Evolutionary conservation across 352 stramenopile genomes (phyloP), one percentile per base, ranked within the genome.

Genomic region (Phytophthora podocarpi): DNA sequence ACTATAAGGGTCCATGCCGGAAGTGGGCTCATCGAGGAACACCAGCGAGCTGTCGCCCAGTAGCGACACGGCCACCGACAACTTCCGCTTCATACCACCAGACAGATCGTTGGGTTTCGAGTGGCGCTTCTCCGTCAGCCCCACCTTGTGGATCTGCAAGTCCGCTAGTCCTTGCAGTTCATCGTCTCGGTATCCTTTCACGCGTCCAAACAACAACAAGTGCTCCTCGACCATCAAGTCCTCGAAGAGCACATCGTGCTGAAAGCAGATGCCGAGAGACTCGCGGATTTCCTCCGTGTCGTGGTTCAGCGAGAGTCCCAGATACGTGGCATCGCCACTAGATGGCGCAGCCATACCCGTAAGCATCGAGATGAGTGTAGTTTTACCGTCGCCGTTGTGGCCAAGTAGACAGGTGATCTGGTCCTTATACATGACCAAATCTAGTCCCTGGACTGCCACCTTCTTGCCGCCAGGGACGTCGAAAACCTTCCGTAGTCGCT

Each of bases 1-100:
- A 55, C 76, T 93, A 64, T 98, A 98, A n/a, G 96, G 95, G 64
- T 99, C 97, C 93, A 99, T 98, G 4, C 96, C 96, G 24, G 66
- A 89, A 15, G 95, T 98, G 1, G 95, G 95, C 57, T 98, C 91
- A 42, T 98, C 89, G 36, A 97, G 68, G 34, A 96, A 91, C 40
- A 95, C 81, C 20, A 96, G 45, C 30, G 67, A 79, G 90, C 78
- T 95, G 65, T 95, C 65, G 58, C 80, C 93, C 21, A 98, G 74
- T 6, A 98, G 72, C 13, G 90, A 91, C 5, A 97, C 74, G 7
- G 89, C 93, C 31, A 98, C 87, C 7, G 79, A 96, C 1, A 98
- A 75, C 53, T 97, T 96, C 11, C 95, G 77, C 65, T 97, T 96
- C 82, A 97, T 97, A n/a, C 95, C 95, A 20, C 88, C 88, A 1